Evolutionary conservation across 2,329 filamentous ascomycete genomes (phyloP), one percentile per base, ranked within the genome.

Genomic region (Aspergillus fructus): DNA sequence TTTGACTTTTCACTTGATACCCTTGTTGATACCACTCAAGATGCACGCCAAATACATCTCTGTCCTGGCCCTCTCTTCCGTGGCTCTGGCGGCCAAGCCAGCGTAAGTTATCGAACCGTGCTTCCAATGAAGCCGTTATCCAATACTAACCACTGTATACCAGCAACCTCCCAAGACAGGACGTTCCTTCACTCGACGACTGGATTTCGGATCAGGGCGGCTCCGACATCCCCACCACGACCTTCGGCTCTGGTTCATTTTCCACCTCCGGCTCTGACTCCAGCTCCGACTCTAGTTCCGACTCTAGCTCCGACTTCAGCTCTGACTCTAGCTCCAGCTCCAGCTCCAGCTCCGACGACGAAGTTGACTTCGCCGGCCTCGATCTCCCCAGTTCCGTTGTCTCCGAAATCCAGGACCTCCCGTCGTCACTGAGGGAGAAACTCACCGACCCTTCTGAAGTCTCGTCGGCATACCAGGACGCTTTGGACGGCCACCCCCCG

Each of bases 21-120:
- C 23, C 3, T 37, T 37, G 12, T 37, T 37, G 12, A n/a, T n/a
- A 37, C 15, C 13, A 8, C 9, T 39, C 41, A 53, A 45, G 9
- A 53, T 53, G 50, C 50, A 53, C 40, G 50, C 41, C 3, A 53
- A 53, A 24, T 45, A 45, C 30, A 13, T 53, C 6, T 8, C 41
- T 9, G 15, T 49, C 17, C 40, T 53, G 4, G 41, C 27, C 12
- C 19, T 53, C 11, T 21, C 50, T 1, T 34, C 41, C 8, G 8
- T 37, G 30, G 40, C 50, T 11, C 1, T 53, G 41, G 50, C 27
- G 9, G 9, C 27, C 8, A 8, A 30, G 27, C 27, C 27, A 9
- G 3, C 27, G 27, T 30, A 11, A 11, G 27, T 11, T 9, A 11
- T 30, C 8, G 8, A 27, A 11, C 27, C 27, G 27, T 11, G 7